Base-by-base conservation (phyloP, 306 rosid genomes). In the Quercus bicolor region DNA sequence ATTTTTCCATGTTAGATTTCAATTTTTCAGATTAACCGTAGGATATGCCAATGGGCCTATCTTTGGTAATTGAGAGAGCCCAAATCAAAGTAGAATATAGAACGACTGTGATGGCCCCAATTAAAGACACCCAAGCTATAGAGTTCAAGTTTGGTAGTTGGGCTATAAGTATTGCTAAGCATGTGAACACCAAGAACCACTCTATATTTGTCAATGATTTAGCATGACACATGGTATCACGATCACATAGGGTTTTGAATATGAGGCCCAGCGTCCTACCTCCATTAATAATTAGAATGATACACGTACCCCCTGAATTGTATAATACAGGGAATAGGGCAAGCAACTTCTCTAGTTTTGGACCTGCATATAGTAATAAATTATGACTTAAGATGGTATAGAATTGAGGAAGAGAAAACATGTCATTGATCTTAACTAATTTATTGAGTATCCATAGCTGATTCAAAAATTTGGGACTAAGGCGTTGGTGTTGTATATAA, bases 61-160 rank as follows among this genome's bases (percentile, higher is more conserved):
- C 91, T 55, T 77, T 83, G 75, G 73, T 54, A 20, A 91, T 40
- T 1, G 98, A 82, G 24, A 88, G 86, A 0, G 73, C 77, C 98
- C 93, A 93, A 59, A 89, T 61, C 60, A 87, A 69, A 15, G 90
- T 84, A 60, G 80, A 85, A 5, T 87, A 89, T 3, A 16, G 48
- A 26, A 91, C 19, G 19, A 81, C 75, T 3, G 83, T 12, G 62
- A 84, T 40, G 28, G 84, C 83, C 0, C 98, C 97, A 1, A 87
- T 5, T 6, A 91, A 28, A 40, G 98, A 93, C 13, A 86, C 81
- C 15, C 57, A 69, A 18, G 92, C 80, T 18, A 93, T 0, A 20
- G 97, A 91, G 72, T 91, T 84, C 29, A 93, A 75, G 55, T 87
- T 93, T 4, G 94, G 98, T 19, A 89, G 57, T 29, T 85, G 97